Conservation (phyloP, 257 asterid species). For the Misopates orontium region DNA sequence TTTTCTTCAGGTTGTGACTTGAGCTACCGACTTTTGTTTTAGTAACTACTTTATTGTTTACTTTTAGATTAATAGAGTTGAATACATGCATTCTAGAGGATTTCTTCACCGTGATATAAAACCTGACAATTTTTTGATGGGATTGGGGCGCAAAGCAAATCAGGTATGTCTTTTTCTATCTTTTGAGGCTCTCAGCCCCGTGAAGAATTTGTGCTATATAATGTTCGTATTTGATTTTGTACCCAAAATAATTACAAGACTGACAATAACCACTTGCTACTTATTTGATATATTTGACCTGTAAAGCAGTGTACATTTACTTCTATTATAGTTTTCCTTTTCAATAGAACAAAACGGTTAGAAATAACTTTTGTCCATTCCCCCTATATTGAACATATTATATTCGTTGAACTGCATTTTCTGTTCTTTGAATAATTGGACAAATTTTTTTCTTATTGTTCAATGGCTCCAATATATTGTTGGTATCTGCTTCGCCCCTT, state of each 20-base stretch:
- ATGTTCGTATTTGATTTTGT: no score
- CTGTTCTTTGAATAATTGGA: neutral
- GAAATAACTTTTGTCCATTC: no score
- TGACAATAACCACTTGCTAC: no score
- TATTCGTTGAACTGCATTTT: neutral
- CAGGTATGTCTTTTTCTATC: conserved; percentile 37
- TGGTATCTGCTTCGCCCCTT: conserved; percentile 9
- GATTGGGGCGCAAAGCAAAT: conserved; percentile 65
- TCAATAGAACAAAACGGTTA: no score
- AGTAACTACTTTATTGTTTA: neutral
- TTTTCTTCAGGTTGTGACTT: neutral
- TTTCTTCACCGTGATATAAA: conserved; percentile 71
- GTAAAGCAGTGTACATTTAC: no score
- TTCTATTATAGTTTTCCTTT: no score
- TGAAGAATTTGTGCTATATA: neutral
- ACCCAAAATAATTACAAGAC: no score
- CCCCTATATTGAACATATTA: neutral
- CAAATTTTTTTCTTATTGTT: neutral
- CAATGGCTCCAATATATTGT: neutral
- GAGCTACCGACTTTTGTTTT: conserved; percentile 11
- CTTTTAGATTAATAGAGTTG: conserved; percentile 60
- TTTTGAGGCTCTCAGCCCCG: neutral
- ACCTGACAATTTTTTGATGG: conserved; percentile 66
- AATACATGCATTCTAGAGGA: conserved; percentile 69
- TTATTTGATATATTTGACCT: no score